Percentiles rank a stretch among this genome's conserved stretches.
Conservation (phyloP, 371 early-diverging fungal species). For the Smittium culicis region DNA sequence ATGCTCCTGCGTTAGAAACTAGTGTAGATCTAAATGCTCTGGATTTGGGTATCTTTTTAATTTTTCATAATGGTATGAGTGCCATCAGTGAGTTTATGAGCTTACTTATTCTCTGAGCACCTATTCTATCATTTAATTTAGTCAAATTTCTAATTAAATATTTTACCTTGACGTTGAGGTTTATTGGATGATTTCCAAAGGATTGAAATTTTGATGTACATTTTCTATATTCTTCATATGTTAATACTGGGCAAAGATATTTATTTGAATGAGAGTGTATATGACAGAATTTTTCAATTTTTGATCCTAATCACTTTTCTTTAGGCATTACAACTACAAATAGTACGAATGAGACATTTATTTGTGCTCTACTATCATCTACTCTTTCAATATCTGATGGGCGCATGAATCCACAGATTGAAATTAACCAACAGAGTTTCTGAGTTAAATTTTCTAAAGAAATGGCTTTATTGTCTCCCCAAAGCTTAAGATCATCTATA, state of each 20-base stretch:
- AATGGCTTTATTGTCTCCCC: not conserved
- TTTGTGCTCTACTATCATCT: not conserved
- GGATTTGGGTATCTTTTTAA: not conserved
- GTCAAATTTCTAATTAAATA: constrained; percentile 4
- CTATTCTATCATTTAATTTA: not conserved
- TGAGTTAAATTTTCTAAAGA: not conserved
- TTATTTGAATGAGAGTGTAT: not conserved
- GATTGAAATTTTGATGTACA: not conserved
- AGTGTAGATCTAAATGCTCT: constrained; percentile 5
- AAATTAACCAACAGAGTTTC: not conserved
- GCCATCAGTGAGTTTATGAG: not conserved
- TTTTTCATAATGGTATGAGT: not conserved
- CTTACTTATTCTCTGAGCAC: not conserved
- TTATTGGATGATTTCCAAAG: not conserved
- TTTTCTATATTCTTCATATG: not conserved
- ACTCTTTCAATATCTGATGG: not conserved
- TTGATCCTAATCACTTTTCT: not conserved
- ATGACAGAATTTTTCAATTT: not conserved
- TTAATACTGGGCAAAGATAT: not conserved
- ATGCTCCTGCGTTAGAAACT: not conserved
- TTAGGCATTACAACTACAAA: not conserved
- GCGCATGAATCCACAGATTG: constrained; percentile 1
- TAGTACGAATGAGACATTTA: not conserved
- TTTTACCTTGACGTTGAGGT: not conserved
- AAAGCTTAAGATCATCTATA: not conserved